Evolutionary conservation across 495 filamentous ascomycete genomes (phyloP), one percentile per base, ranked within the genome.

Genomic region (Xylaria cubensis): DNA sequence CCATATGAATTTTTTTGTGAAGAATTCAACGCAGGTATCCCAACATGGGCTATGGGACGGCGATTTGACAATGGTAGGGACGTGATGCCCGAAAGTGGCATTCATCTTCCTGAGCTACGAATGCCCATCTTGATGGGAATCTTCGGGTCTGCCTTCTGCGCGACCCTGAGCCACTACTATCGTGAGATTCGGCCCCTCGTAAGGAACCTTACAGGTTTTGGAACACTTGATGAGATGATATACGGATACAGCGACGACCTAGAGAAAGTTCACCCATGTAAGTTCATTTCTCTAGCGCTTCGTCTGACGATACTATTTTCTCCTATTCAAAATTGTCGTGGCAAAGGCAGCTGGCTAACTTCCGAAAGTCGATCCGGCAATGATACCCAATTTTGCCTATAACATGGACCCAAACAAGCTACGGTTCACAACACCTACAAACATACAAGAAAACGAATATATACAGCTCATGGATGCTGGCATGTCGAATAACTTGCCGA

Each of bases 1-100:
- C 96, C 96, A 0, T 99, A 97, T 74, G 96, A 99, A 81, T 90
- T 99, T 74, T 98, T 94, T 80, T 97, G 94, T 77, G 96, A 99
- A 79, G 96, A 98, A 72, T 90, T 87, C 56, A 79, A 80, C 62
- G 95, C 95, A 21, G 95, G 96, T 15, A 98, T 99, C 71, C 96
- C 96, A 0, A 97, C 92, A 0, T 99, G 95, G 94, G 92, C 94
- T 9, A 82, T 99, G 70, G 96, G 96, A 26, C 86, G 96, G 55
- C 89, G 89, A 59, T 99, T 97, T 80, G 78, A 92, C 41, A 85
- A 87, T 62, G 96, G 96, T 53, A 76, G 79, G 42, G 91, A 92
- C 66, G 79, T 90, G n/a, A 85, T 89, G 39, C 82, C 86, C 3
- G 78, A 81, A 17, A 74, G 79, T 3, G 88, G 87, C 4, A 82